These are phyloP conservation scores for Blastobotrys petasosporus DNA, from an alignment of 1,139 yeast species.

Conservation along the genomic window DNA sequence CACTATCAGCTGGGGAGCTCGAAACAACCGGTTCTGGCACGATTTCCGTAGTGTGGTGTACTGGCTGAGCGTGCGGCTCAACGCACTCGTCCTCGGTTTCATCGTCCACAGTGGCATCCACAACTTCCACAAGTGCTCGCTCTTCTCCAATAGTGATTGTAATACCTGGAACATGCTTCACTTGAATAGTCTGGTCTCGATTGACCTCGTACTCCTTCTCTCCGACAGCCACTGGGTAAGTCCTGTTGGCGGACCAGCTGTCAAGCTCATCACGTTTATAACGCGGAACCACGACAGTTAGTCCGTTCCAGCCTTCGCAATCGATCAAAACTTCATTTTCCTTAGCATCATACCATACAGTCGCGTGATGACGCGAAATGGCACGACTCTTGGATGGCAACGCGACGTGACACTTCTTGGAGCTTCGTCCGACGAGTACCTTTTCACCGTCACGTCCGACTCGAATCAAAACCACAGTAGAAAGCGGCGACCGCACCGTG, in stretches of 20 bases:
- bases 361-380: constrained; percentile 64
- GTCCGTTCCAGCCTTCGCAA: constrained; percentile 69
- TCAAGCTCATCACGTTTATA: constrained; percentile 12
- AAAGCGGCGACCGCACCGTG: constrained; percentile 29
- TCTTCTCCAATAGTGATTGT: constrained; percentile 59
- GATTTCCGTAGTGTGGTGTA: neutral
- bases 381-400: constrained; percentile 50
- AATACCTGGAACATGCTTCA: constrained; percentile 54
- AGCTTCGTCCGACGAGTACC: constrained; percentile 57
- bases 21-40: neutral
- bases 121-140: constrained; percentile 48
- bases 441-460: constrained; percentile 31
- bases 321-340: constrained; percentile 34
- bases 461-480: constrained; percentile 28
- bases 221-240: constrained; percentile 26
- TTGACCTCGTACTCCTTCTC: constrained; percentile 34
- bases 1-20: too few relatives aligned
- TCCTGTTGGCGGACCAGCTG: constrained; percentile 11
- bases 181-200: constrained; percentile 47
- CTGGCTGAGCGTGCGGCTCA: neutral
- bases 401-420: constrained; percentile 54
- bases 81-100: constrained; percentile 32
- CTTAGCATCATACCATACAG: constrained; percentile 31
- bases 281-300: constrained; percentile 54
- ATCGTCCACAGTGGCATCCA: constrained; percentile 37